Percentiles rank a stretch among this genome's conserved stretches.
phyloP scores from a whole-genome alignment of 176 grass and related monocot species.

The Elymus sibiricus region DNA sequence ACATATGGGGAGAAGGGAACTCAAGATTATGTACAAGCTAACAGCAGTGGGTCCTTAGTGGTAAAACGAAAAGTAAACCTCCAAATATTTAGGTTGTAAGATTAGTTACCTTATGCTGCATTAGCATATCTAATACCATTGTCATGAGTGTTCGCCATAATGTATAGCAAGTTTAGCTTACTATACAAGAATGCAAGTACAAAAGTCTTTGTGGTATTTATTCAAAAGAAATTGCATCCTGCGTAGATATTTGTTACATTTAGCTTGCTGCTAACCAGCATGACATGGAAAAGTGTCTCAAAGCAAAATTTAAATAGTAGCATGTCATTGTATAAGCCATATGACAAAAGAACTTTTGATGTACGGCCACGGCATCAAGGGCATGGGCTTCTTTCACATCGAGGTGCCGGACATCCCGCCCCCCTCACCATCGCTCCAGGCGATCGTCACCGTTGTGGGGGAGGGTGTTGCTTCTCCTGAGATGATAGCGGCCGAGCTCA shows the following conservation, averaged over 20 bases:
- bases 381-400: no score
- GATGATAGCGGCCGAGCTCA: no score
- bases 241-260: neutral
- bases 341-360: neutral
- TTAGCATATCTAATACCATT: neutral
- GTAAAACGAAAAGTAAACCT: slow-evolving; percentile 4
- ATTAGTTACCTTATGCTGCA: neutral
- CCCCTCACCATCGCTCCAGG: no score
- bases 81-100: neutral
- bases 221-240: neutral
- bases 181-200: neutral
- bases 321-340: neutral
- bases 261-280: neutral
- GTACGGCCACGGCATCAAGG: no score
- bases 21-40: neutral
- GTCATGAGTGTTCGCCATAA: neutral
- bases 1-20: neutral
- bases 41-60: neutral
- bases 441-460: no score
- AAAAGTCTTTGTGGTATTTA: neutral
- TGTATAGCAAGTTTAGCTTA: neutral
- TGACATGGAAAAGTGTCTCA: neutral
- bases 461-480: no score
- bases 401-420: no score
- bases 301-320: neutral